Evolutionary conservation across 768 basidiomycete genomes (phyloP), one percentile per base, ranked within the genome.

Genomic region (Auricularia heimuer): DNA sequence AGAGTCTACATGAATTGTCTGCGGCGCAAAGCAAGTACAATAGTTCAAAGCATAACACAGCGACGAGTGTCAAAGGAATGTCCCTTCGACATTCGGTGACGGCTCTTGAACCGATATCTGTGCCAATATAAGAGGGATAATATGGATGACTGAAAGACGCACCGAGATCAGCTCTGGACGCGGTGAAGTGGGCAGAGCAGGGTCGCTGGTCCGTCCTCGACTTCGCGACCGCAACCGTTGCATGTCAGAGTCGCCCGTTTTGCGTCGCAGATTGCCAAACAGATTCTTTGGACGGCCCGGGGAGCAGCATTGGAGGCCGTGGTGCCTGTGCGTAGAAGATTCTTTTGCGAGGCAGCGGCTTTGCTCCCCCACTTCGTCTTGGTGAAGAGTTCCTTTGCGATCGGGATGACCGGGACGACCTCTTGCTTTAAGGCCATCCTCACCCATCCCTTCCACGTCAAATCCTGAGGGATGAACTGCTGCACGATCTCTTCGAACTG

Each of bases 401-500:
- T 88, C 4, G 89, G 89, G 16, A 90, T 78, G 3, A 91, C 88
- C 33, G 89, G 89, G 2, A 91, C 79, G 12, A 91, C 77, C 29
- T 88, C 88, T 69, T 91, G 89, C 64, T 89, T 85, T 75, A 90
- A 88, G 14, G 86, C 89, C 81, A 91, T 89, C 70, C 87, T 89
- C 39, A 90, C 81, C 89, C 89, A 91, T 16, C 88, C 89, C 72
- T 82, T 83, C 89, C 89, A 90, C 60, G 82, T 86, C 74, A 84
- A 85, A 69, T 89, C 84, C 3, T 87, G 87, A 3, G 89, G 89
- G 65, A 90, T 85, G 71, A 90, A 91, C 68, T 90, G 87, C 68
- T 87, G 85, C 14, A 89, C 86, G 56, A 91, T 69, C 67, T 90
- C 88, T 73, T 91, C 89, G 67, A 91, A 89, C 89, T 91, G 62